Conservation (phyloP, 176 grass and related monocot genomes). For the Aegilops longissima region DNA sequence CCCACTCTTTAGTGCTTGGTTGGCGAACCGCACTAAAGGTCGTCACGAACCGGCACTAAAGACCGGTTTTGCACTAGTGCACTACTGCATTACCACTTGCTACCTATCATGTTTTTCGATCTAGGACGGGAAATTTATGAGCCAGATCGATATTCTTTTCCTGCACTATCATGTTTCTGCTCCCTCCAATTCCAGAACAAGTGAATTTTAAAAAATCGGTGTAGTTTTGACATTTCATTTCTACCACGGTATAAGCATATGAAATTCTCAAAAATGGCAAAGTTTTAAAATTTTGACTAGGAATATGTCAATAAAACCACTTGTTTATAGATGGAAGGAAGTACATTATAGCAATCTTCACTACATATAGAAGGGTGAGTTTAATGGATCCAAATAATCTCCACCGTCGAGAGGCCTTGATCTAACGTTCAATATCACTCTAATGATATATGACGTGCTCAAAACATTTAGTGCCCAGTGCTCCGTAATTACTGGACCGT, state of each 20-base stretch:
- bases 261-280: neutral
- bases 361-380: no score
- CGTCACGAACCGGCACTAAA: no score
- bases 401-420: no score
- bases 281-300: neutral
- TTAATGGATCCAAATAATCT: no score
- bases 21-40: no score
- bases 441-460: no score
- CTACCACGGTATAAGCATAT: neutral
- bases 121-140: neutral
- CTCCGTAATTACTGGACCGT: no score
- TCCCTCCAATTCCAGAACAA: neutral
- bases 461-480: no score
- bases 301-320: neutral
- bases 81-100: neutral
- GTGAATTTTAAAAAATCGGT: neutral
- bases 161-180: neutral
- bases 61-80: no score
- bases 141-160: neutral
- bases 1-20: no score
- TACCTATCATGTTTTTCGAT: neutral
- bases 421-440: no score
- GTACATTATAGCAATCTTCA: neutral
- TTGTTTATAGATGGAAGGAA: neutral
- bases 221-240: neutral